These are phyloP conservation scores for Neoscytalidium dimidiatum DNA, from an alignment of 2,329 filamentous ascomycete species.

Conservation along the genomic window DNA sequence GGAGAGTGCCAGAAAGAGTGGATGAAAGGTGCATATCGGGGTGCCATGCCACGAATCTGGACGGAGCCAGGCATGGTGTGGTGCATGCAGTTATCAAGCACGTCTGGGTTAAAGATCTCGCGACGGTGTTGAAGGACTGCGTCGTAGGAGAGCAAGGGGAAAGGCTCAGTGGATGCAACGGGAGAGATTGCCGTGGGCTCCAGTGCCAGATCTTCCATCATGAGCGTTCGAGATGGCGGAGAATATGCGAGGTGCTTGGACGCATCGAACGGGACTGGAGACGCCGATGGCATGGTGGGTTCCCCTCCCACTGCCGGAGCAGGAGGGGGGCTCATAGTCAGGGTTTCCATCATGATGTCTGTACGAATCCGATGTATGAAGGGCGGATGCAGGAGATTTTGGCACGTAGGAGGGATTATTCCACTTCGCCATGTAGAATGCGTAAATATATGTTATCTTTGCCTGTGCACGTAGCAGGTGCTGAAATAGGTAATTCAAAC, in stretches of 20 bases:
- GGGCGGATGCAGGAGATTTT: background rate
- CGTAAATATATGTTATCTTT: background rate
- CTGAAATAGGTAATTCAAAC: background rate
- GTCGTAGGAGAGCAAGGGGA: constrained; percentile 21
- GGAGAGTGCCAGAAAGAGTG: constrained; percentile 44
- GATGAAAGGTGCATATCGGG: constrained; percentile 22
- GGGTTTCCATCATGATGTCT: background rate
- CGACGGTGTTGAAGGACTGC: constrained; percentile 19
- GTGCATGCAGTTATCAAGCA: constrained; percentile 20
- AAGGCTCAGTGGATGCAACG: constrained; percentile 21
- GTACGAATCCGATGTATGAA: background rate
- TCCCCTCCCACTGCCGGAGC: background rate
- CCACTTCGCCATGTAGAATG: background rate
- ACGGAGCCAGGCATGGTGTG: background rate
- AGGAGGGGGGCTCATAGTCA: background rate
- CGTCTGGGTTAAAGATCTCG: constrained; percentile 21
- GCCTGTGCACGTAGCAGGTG: background rate
- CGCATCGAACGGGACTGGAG: constrained; percentile 7
- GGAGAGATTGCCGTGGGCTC: background rate
- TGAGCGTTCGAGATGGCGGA: background rate
- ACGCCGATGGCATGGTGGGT: background rate
- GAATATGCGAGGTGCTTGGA: constrained; percentile 19
- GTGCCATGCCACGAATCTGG: constrained; percentile 20
- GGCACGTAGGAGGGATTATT: background rate
- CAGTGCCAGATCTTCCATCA: constrained; percentile 18